A percentile compares a stretch with the other conserved stretches of the same genome.
Conservation (phyloP, 2,329 filamentous ascomycete genomes). For the Chaetomiaceae sp. region DNA sequence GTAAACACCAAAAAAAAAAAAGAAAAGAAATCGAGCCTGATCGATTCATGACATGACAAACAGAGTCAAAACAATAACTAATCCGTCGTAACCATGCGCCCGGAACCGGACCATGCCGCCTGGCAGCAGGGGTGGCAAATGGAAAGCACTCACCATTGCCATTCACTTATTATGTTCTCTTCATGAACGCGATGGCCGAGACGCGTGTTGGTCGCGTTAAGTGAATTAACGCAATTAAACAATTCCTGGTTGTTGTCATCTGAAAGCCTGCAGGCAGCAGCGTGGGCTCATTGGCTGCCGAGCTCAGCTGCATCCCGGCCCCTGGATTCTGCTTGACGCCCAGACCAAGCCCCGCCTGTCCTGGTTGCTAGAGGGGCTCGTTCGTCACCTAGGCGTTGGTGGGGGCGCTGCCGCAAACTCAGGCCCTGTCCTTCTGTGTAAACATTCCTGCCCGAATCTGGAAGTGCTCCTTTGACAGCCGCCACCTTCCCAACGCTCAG, state of each 20-base stretch:
- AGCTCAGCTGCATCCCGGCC: background rate
- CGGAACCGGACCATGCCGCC: background rate
- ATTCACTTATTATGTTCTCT: no score
- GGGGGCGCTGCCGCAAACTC: constrained; percentile 12
- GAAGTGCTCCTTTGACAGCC: background rate
- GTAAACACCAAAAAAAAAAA: no score
- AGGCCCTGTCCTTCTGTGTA: constrained; percentile 16
- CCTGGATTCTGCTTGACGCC: background rate
- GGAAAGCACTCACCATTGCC: constrained; percentile 18
- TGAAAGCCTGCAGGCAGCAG: constrained; percentile 6
- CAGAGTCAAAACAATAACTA: no score
- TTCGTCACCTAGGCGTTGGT: constrained; percentile 17
- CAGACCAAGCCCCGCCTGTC: constrained; percentile 5
- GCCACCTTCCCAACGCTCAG: constrained; percentile 3
- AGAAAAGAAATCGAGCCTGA: no score
- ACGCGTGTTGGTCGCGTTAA: constrained; percentile 18
- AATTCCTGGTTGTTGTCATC: constrained; percentile 1
- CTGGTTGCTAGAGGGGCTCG: constrained; percentile 23
- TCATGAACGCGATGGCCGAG: constrained; percentile 9
- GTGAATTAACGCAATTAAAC: background rate
- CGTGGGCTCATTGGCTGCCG: constrained; percentile 6
- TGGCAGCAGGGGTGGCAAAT: background rate
- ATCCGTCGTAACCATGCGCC: no score
- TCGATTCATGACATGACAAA: no score
- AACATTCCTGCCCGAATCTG: constrained; percentile 20